Base-by-base conservation (phyloP, 352 stramenopile genomes). In the Blastocystis sp. region DNA sequence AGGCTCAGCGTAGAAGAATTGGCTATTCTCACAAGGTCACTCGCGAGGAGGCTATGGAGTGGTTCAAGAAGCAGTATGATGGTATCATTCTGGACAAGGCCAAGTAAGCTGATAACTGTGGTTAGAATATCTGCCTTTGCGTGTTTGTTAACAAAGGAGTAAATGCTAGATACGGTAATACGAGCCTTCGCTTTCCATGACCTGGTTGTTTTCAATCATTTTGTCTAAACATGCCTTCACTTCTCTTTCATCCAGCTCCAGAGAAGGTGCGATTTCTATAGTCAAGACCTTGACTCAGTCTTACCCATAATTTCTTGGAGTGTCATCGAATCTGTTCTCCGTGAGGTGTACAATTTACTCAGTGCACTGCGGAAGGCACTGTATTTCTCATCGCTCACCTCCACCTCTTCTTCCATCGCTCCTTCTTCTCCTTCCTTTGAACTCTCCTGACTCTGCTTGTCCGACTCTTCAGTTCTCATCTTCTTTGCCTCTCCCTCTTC, bases 1-100 rank as follows among this genome's bases (percentile, higher is more conserved):
- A 93, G 97, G 99, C 92, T 94, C 99, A 56, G 93, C 98, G 91
- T 95, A 98, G 93, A 94, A 95, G 91, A 99, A 99, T 78, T 34
- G 66, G 66, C 94, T 99, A 99, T 93, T 99, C 96, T 85, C 95
- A 79, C n/a, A 78, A 78, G 66, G 66, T 78, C 24, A 78, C 66
- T 78, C 66, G 66, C 50, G 66, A 78, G 66, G 66, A 78, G 43
- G 66, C 66, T 0, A 85, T 85, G 78, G 78, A 89, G 55, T 89
- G 78, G 78, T 89, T 89, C 78, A 89, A 89, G 66, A 89, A 89
- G 55, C 39, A 78, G 78, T 89, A 89, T 26, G 78, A 89, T 78
- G 78, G 78, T 59, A 89, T 89, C 78, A 89, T 89, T 65, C 66
- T 89, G 16, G 78, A 89, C 43, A 89, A 89, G 78, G 78, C 78